Conservation (phyloP, 2,329 filamentous ascomycete genomes). For the Hirsutella rhossiliensis region DNA sequence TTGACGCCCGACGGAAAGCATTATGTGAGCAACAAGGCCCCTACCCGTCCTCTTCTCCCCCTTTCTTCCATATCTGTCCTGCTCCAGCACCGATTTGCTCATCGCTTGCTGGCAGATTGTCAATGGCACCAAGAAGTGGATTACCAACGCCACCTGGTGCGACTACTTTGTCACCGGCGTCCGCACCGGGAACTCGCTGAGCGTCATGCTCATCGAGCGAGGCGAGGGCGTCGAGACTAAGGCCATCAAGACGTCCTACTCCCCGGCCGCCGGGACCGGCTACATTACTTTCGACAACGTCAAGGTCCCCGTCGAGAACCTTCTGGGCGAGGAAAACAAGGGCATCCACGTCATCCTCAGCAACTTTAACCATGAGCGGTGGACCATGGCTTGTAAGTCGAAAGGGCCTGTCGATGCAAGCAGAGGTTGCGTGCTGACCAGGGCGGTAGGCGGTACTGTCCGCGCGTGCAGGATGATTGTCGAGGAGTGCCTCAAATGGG, state of each 20-base stretch:
- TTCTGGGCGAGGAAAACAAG: slow-evolving; percentile 74
- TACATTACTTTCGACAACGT: slow-evolving; percentile 79
- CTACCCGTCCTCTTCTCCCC: background rate
- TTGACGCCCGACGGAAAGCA: slow-evolving; percentile 65
- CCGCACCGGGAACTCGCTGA: slow-evolving; percentile 67
- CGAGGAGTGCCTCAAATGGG: slow-evolving; percentile 81
- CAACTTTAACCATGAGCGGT: slow-evolving; percentile 85
- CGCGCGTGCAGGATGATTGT: slow-evolving; percentile 57
- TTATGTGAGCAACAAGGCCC: slow-evolving; percentile 39
- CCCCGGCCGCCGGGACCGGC: slow-evolving; percentile 63
- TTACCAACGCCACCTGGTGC: slow-evolving; percentile 67
- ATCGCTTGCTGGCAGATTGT: slow-evolving; percentile 27
- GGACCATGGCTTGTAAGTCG: slow-evolving; percentile 55
- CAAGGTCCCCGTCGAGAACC: slow-evolving; percentile 67
- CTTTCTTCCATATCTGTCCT: too few relatives aligned
- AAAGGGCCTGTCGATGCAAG: background rate
- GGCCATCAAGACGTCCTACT: slow-evolving; percentile 73
- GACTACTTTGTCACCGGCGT: slow-evolving; percentile 80
- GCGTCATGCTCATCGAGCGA: slow-evolving; percentile 63
- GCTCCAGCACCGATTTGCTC: background rate
- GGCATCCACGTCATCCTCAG: slow-evolving; percentile 73
- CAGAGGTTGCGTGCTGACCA: background rate
- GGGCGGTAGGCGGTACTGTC: slow-evolving; percentile 37
- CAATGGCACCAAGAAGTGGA: slow-evolving; percentile 76
- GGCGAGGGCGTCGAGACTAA: slow-evolving; percentile 66